Conservation (phyloP, 306 rosid genomes). For the Fragaria ananassa region DNA sequence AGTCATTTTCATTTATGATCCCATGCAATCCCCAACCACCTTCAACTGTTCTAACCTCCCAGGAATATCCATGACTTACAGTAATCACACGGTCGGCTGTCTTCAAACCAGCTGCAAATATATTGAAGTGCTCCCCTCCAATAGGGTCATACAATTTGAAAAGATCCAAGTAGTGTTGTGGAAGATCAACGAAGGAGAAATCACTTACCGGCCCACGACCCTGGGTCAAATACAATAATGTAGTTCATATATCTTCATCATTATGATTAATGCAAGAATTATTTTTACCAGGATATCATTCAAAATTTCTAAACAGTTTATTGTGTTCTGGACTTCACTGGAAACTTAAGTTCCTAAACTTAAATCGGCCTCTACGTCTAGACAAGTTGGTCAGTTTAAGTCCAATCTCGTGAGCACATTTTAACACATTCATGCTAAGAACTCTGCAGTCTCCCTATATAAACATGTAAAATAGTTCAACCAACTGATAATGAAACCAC, state of each 20-base stretch:
- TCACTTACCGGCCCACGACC: conserved; percentile 90
- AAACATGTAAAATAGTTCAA: neutral
- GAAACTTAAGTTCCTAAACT: neutral
- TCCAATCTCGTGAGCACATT: neutral
- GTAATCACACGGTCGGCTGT: conserved; percentile 83
- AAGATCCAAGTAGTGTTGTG: conserved; percentile 64
- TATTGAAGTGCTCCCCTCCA: conserved; percentile 95
- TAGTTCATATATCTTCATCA: neutral
- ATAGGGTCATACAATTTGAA: conserved; percentile 72
- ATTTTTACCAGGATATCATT: neutral
- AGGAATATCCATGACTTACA: conserved; percentile 88
- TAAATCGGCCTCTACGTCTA: neutral
- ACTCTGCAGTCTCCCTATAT: neutral
- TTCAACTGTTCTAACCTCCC: conserved; percentile 82
- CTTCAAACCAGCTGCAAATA: conserved; percentile 93
- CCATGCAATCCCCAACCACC: conserved; percentile 97
- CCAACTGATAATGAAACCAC: neutral
- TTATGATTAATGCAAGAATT: neutral
- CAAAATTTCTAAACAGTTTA: neutral
- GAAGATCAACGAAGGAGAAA: conserved; percentile 56
- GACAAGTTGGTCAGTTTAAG: neutral
- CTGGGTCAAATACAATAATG: conserved; percentile 32
- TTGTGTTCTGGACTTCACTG: conserved; percentile 5
- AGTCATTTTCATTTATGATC: conserved; percentile 72
- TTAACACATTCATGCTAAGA: neutral